Evolutionary conservation across 164 flowering plant genomes (phyloP).

Genomic region (Umbellularia californica): DNA sequence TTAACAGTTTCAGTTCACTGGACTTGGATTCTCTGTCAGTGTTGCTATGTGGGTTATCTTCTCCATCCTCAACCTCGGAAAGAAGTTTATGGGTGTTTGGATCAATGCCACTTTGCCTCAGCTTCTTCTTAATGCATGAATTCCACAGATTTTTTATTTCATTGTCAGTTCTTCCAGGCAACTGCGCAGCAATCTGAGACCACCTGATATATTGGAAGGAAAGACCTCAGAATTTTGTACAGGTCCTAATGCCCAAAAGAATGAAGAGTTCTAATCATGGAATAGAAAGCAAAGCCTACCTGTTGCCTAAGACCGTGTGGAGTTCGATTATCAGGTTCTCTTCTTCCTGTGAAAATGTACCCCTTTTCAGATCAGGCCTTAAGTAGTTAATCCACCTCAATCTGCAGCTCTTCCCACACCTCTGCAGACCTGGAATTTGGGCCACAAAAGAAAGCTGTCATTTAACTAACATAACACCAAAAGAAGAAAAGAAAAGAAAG

Average conservation of each 20-base stretch:
- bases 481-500: not conserved
- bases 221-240: not conserved
- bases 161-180: slow-evolving; percentile 91
- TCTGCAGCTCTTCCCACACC: slow-evolving; percentile 90
- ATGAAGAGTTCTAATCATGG: not conserved
- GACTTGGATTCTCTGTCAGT: slow-evolving; percentile 17
- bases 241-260: not conserved
- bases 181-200: slow-evolving; percentile 94
- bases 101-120: slow-evolving; percentile 86
- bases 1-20: slow-evolving; percentile 5
- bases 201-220: slow-evolving; percentile 44
- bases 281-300: slow-evolving; percentile 28
- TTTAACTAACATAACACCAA: not conserved
- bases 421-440: slow-evolving; percentile 52
- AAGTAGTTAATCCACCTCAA: slow-evolving; percentile 84
- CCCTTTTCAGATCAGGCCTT: slow-evolving; percentile 87
- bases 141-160: slow-evolving; percentile 95
- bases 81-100: slow-evolving; percentile 85
- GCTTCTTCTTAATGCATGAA: slow-evolving; percentile 84
- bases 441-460: not conserved
- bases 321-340: slow-evolving; percentile 75
- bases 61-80: slow-evolving; percentile 48
- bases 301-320: slow-evolving; percentile 84
- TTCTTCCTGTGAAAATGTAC: slow-evolving; percentile 74
- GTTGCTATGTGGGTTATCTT: slow-evolving; percentile 18